Conservation (phyloP, 768 basidiomycete genomes). For the Exidia glandulosa region DNA sequence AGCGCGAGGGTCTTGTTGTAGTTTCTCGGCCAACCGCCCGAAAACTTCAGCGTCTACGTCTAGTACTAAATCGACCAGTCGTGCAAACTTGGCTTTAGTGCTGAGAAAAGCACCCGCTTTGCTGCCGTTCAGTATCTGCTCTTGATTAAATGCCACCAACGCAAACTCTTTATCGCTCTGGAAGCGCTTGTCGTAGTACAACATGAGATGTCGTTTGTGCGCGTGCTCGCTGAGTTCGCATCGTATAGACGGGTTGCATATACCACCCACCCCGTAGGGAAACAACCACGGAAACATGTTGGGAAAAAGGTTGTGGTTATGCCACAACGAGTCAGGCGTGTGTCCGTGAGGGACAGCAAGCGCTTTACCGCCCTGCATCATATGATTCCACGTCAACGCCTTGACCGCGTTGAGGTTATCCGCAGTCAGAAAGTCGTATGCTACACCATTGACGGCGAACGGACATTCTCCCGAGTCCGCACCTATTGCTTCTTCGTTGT, state of each 20-base stretch:
- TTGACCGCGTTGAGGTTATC: conserved; percentile 12
- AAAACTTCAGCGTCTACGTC: background rate
- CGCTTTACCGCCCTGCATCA: conserved; percentile 15
- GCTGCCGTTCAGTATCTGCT: background rate
- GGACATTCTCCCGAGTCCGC: conserved; percentile 20
- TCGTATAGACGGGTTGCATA: conserved; percentile 11
- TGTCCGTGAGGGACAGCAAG: conserved; percentile 20
- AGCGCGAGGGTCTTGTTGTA: background rate
- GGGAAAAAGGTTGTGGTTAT: conserved; percentile 26
- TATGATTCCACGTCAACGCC: conserved; percentile 16
- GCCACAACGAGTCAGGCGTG: conserved; percentile 20
- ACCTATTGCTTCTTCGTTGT: background rate
- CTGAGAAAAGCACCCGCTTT: background rate
- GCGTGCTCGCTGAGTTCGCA: background rate
- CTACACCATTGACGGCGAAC: conserved; percentile 28
- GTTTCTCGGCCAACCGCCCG: background rate
- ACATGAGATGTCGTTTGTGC: background rate
- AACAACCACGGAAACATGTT: conserved; percentile 32
- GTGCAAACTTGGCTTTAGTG: background rate
- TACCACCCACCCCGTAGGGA: conserved; percentile 28
- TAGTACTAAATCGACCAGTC: background rate
- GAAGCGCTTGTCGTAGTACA: background rate
- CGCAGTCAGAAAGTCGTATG: conserved; percentile 14
- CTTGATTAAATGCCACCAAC: background rate
- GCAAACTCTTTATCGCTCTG: background rate